These are phyloP conservation scores for Botrytis paeoniae DNA, from an alignment of 2,329 filamentous ascomycete genomes.

Conservation along the genomic window DNA sequence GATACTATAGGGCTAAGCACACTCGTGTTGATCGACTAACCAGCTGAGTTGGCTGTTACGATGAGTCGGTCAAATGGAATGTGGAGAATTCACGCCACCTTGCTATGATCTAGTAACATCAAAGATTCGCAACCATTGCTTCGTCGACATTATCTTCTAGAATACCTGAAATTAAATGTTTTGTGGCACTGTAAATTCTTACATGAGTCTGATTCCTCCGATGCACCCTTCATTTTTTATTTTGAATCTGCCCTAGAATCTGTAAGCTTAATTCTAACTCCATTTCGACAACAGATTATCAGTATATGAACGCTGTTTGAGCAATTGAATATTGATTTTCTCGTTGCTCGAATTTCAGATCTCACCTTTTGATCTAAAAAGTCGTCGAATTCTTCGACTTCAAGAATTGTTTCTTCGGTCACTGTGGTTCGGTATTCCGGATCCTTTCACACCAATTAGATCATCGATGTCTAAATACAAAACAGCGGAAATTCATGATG, in stretches of 20 bases:
- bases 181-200: neutral
- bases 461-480: neutral
- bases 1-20: neutral
- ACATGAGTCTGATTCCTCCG: neutral
- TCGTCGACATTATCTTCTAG: neutral
- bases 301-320: neutral
- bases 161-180: neutral
- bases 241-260: neutral
- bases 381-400: neutral
- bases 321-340: neutral
- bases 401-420: neutral
- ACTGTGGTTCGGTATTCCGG: neutral
- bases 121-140: neutral
- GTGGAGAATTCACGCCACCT: too few species aligned
- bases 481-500: rapidly evolving
- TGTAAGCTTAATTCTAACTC: neutral
- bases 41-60: neutral
- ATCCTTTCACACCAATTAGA: neutral
- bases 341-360: neutral
- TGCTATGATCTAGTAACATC: neutral
- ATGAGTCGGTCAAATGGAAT: neutral
- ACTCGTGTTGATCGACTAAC: neutral
- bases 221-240: neutral
- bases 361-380: neutral
- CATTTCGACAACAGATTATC: too few species aligned